Base-by-base conservation (phyloP, 2,329 filamentous ascomycete genomes). In the Trichoderma oligosporum region DNA sequence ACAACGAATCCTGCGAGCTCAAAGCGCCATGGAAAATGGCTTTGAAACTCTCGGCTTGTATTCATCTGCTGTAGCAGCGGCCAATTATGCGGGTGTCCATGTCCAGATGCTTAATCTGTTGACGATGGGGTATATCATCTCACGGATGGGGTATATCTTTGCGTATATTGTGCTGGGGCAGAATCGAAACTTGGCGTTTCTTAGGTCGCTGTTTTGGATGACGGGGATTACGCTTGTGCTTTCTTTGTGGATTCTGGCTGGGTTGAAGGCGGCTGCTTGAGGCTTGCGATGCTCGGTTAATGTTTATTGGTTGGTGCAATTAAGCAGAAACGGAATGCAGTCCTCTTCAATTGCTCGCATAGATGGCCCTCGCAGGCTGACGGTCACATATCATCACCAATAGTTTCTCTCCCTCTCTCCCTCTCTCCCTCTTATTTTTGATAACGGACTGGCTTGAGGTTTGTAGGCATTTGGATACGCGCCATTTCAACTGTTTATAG, bases 1-100 rank as follows among this genome's bases (percentile, higher is more conserved):
- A 65, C 83, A 82, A 65, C 75, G 76, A 53, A 73, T 80, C 27
- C 67, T 83, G 39, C 77, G 81, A 48, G 74, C 78, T 25, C 78
- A 86, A 64, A 78, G 79, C 20, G 76, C 78, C 4, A 63, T 69
- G 5, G 64, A 68, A 36, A 79, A 79, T 63, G 73, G 69, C 60
- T 71, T 76, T 60, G 76, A 79, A 66, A 75, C 73, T 3, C 60
- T 79, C 9, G 74, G 73, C 46, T 63, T 76, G 61, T 78, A 71
- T 63, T 71, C 75, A 11, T 71, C 71, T 3, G 72, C 66, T 38
- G 70, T 81, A 16, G 68, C 75, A 35, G 78, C 78, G 14, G 78
- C 74, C 61, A 80, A 78, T 64, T 64, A 68, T n/a, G 70, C 76
- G 5, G 71, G 73, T 20, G 69, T 80, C 3, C 63, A 70, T 11